Evolutionary conservation across 768 basidiomycete species (phyloP), one percentile per base, ranked within the genome.

Genomic region (Suillus lakei): DNA sequence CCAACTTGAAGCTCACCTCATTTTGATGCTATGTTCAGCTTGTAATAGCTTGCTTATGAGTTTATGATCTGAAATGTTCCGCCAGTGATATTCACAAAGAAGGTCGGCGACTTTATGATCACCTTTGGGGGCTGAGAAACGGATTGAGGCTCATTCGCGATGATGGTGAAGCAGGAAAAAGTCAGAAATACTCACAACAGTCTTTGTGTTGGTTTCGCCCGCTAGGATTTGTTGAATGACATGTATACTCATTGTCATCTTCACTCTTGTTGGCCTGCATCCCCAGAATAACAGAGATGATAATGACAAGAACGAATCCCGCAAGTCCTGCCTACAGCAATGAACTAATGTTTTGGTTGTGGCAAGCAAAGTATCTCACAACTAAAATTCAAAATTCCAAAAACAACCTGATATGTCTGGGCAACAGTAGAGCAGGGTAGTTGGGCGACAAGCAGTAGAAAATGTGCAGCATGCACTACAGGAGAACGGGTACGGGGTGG

Each of bases 21-120:
- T 63, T 51, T 50, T 62, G 51, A 78, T 69, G 1, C 68, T 66
- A 69, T 76, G 72, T 38, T 77, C 76, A 7, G 67, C 65, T 34
- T 56, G 44, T 10, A 78, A 64, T 7, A 76, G 61, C 53, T 73
- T 63, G 50, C 70, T 70, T 13, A 77, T 71, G 16, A 55, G 62
- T 15, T 66, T 54, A 16, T 60, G 68, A 56, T 74, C 67, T 1
- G 70, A 77, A n/a, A 75, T 69, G 4, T 68, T 71, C 15, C 65
- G 61, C 9, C 61, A 28, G 61, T 78, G 73, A 46, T 76, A 78
- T 38, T 61, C 54, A 26, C 4, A 28, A 50, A 63, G 32, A 21
- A 38, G 21, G 34, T 43, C 4, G 1, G 10, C 41, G 10, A 38
- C 60, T 23, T 48, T 48, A 4, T 48, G 46, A 5, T 48, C 46